These are phyloP conservation scores for Psidium friedrichsthalianum DNA, from an alignment of 345 rosid genomes.

Conservation along the genomic window DNA sequence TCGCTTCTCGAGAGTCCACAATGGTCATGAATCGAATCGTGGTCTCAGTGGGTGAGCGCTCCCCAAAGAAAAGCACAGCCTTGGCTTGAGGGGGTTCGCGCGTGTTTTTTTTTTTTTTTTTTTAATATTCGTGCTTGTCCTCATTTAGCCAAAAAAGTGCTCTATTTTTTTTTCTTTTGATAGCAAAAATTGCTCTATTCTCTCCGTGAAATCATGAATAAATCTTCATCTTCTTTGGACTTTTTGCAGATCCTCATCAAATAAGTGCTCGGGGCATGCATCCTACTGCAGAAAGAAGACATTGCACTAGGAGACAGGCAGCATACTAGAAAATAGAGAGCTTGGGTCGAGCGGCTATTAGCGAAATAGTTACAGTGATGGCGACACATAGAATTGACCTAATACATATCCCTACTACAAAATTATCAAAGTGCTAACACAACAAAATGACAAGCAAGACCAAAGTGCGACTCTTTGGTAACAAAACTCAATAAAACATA, in stretches of 20 bases:
- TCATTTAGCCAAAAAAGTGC: neutral
- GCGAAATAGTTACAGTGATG: neutral
- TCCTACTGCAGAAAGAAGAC: too few species aligned
- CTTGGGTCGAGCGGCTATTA: neutral
- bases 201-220: neutral
- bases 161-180: neutral
- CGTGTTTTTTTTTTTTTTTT: neutral
- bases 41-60: constrained; percentile 89
- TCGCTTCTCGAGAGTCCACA: constrained; percentile 88
- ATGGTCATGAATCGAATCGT: constrained; percentile 96
- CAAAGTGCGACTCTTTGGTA: too few species aligned
- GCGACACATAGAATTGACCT: neutral
- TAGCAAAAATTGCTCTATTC: neutral
- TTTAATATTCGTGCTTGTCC: neutral
- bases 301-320: neutral
- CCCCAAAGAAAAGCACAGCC: neutral
- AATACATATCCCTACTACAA: neutral
- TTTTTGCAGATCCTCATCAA: too few species aligned
- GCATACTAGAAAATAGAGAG: neutral
- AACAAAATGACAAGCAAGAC: too few species aligned
- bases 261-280: too few species aligned
- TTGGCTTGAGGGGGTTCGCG: too few species aligned
- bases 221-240: neutral
- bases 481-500: too few species aligned
- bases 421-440: neutral